Evolutionary conservation across 129 eudicot genomes (phyloP), one percentile per base, ranked within the genome.

Genomic region (Flaveria bidentis): DNA sequence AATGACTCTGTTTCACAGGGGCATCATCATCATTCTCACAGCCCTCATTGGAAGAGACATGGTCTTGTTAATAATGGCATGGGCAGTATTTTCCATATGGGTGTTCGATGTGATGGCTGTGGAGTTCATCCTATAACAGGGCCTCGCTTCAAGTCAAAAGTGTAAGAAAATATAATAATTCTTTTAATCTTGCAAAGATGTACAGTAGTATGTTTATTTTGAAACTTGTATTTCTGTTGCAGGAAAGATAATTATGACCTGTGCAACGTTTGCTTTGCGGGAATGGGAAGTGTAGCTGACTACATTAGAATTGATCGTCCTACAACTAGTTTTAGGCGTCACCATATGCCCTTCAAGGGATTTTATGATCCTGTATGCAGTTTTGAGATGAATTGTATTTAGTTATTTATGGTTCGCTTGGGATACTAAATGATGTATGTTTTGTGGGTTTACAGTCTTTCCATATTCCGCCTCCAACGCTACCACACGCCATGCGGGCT

Each of bases 101-200:
- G 99, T 45, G 92, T 94, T 67, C 78, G 86, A 23, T 94, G 99
- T 50, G 96, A 94, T 76, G 96, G 93, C 10, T 94, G 99, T 78
- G 92, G 96, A 47, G 87, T 83, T 46, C 82, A 84, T 76, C 97
- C 99, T 2, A 94, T 94, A 56, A 81, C 78, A 65, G 99, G 99
- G 55, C 90, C 92, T 9, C 90, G 97, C 46, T 94, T 83, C 76
- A 94, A 91, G 82, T 94, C 99, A 0, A 89, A 82, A 94, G 94
- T 94, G 99, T 94, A 87, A 76, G 93, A 42, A 65, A 64, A 25
- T 18, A 58, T 23, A 1, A 42, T 16, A 30, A 0, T 60, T 11
- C 70, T 0, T 60, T 11, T 78, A 5, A 23, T 22, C 0, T 68
- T 45, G 56, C 9, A 45, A 73, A 49, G 16, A 15, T 3, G 67